Percentiles rank a stretch among this genome's conserved stretches.
These are phyloP conservation scores for Bolboschoenoplectus hybrid DNA, from an alignment of 202 grass and related monocot species.

Conservation along the genomic window DNA sequence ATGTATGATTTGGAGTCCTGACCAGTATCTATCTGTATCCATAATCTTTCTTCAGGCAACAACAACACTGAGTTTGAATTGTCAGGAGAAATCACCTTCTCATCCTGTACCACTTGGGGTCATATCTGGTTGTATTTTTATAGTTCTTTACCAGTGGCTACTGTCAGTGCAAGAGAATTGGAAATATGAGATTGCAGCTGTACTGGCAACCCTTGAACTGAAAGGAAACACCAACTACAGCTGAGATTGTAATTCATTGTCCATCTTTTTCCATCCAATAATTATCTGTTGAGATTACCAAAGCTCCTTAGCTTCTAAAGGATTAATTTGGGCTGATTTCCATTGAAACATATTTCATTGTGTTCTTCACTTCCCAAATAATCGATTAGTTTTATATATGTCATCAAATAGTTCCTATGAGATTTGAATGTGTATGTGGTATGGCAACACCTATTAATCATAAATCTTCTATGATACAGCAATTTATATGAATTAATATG, in stretches of 20 bases:
- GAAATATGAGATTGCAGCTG: not conserved
- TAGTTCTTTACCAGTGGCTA: not conserved
- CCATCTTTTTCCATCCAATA: not conserved
- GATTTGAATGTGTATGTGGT: not conserved
- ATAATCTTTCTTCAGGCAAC: not conserved
- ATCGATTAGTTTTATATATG: not conserved
- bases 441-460: not conserved
- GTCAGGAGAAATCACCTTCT: not conserved
- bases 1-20: not conserved
- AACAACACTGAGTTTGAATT: not conserved
- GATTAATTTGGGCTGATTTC: not conserved
- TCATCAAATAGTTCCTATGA: too few species aligned
- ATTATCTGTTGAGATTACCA: not conserved
- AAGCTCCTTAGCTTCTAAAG: not conserved
- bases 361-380: not conserved
- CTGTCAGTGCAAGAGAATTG: not conserved
- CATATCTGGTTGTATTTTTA: not conserved
- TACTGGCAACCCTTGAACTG: not conserved
- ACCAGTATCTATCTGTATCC: not conserved
- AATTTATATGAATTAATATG: not conserved
- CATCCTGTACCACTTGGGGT: not conserved
- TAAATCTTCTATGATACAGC: not conserved
- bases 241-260: constrained; percentile 8
- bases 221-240: not conserved
- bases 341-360: not conserved